Conservation (phyloP, 352 stramenopile genomes). For the Peronosclerospora sorghi region DNA sequence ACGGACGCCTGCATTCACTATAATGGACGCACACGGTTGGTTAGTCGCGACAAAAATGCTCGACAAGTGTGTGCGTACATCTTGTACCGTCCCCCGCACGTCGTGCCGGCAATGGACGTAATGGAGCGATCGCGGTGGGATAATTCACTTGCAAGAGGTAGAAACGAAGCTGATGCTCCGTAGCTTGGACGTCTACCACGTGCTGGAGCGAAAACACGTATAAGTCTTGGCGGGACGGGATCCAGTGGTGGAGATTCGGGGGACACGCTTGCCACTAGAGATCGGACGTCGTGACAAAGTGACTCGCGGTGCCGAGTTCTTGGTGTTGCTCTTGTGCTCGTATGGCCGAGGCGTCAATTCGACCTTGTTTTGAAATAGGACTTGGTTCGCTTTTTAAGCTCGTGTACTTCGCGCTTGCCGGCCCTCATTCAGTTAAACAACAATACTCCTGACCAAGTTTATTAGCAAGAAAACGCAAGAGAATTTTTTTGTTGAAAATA, state of each 20-base stretch:
- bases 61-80: slow-evolving; percentile 47
- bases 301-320: slow-evolving; percentile 55
- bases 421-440: too few relatives aligned
- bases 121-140: slow-evolving; percentile 71
- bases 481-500: too few relatives aligned
- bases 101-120: slow-evolving; percentile 62
- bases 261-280: slow-evolving; percentile 67
- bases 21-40: too few relatives aligned
- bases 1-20: slow-evolving; percentile 47
- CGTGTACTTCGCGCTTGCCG: too few relatives aligned
- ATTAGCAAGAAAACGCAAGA: too few relatives aligned
- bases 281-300: slow-evolving; percentile 78
- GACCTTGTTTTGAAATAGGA: too few relatives aligned
- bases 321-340: slow-evolving; percentile 38
- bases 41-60: too few relatives aligned
- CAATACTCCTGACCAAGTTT: too few relatives aligned
- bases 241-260: slow-evolving; percentile 61
- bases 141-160: slow-evolving; percentile 73
- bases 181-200: slow-evolving; percentile 43
- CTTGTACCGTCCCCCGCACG: slow-evolving; percentile 44
- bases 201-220: slow-evolving; percentile 81
- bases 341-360: too few relatives aligned
- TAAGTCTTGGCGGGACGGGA: slow-evolving; percentile 57
- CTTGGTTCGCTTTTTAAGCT: too few relatives aligned
- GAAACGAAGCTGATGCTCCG: slow-evolving; percentile 55